Base-by-base conservation (phyloP, 352 stramenopile genomes). In the Phytophthora kernoviae region DNA sequence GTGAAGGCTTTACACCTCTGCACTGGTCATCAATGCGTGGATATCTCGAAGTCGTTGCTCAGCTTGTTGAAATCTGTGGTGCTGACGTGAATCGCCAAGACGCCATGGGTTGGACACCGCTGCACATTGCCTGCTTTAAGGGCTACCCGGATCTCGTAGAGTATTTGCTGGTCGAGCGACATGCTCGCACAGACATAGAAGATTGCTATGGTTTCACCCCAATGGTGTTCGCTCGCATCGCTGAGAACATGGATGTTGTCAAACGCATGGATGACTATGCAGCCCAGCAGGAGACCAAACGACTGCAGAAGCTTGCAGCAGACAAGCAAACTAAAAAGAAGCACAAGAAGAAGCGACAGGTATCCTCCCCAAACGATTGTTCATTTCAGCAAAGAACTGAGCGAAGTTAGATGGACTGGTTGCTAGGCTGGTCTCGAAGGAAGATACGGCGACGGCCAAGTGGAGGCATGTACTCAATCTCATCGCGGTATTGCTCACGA, bases 91-190 rank as follows among this genome's bases (percentile, higher is more conserved):
- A 91, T 54, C 72, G 77, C 14, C 71, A 85, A 37, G 85, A 94
- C 37, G 68, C 62, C 11, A 62, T 79, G 27, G 85, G 85, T 34
- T 91, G 83, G 79, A 89, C 83, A 2, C 50, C 83, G 21, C 62
- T 94, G 3, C 83, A 93, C 32, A 81, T 91, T 24, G 81, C 70
- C 8, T 92, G 82, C 46, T 91, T 87, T 43, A 91, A 89, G 49
- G 82, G 82, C 1, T 91, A 78, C 44, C 57, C 71, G 0, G 82
- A 91, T 33, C 40, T 91, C 5, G 81, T 92, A 4, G 80, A 91
- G 54, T 91, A 87, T 51, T 41, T 94, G 24, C 53, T 94, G 10
- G 66, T 85, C 40, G 87, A 69, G 26, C 75, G 67, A 0, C 67
- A 68, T 7, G 82, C 77, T 21, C 51, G 54, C 5, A 62, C 62